phyloP scores from a whole-genome alignment of 441 rosid species.

The Adansonia grandidieri region DNA sequence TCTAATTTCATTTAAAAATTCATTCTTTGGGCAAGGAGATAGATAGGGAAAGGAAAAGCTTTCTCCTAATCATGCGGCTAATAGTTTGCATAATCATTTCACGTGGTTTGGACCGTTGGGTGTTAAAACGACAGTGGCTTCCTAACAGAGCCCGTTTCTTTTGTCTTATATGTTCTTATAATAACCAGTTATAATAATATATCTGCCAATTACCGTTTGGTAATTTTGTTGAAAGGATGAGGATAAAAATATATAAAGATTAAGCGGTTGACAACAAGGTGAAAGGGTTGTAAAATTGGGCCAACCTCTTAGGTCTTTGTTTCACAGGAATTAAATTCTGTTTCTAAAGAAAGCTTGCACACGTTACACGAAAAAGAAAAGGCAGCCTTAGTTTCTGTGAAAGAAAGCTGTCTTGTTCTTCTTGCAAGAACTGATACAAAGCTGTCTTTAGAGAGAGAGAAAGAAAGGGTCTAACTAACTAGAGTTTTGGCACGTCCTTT shows the following conservation, averaged over 20 bases:
- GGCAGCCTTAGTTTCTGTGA: conserved; percentile 30
- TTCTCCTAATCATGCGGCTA: conserved; percentile 24
- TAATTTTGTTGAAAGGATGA: conserved; percentile 21
- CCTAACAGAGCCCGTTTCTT: conserved; percentile 21
- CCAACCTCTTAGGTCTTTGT: background rate
- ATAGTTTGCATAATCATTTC: background rate
- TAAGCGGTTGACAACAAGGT: background rate
- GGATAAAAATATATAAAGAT: background rate
- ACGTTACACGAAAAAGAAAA: conserved; percentile 36
- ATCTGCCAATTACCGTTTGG: background rate
- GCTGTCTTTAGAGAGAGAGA: conserved; percentile 31
- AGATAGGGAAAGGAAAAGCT: background rate
- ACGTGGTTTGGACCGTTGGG: conserved; percentile 4
- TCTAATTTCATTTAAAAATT: background rate
- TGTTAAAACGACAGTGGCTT: conserved; percentile 25
- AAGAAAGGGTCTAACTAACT: background rate
- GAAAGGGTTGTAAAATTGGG: conserved; percentile 19
- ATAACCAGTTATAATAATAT: background rate
- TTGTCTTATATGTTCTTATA: conserved; percentile 31
- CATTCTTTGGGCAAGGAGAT: background rate
- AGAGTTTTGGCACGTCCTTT: background rate
- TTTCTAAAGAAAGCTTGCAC: conserved; percentile 29
- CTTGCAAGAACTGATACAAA: conserved; percentile 27
- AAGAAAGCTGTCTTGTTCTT: conserved; percentile 17
- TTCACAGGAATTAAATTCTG: conserved; percentile 21